Evolutionary conservation across 2,329 filamentous ascomycete genomes (phyloP).

Genomic region (Alternaria viburni): DNA sequence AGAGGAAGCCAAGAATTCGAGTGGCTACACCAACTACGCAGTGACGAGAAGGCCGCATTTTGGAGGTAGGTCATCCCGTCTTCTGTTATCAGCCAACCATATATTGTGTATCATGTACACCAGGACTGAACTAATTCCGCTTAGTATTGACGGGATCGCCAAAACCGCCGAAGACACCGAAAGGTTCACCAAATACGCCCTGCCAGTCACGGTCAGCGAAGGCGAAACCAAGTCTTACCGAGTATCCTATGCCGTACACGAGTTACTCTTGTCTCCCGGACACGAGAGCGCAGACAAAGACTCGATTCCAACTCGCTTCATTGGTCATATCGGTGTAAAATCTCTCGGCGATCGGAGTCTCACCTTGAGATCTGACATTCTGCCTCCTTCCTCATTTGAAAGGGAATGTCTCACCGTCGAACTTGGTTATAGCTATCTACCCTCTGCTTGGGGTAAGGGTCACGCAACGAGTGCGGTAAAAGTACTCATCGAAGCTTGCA

Average conservation of each 20-base stretch:
- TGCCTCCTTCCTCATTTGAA: conserved; percentile 7
- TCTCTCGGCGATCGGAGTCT: conserved; percentile 21
- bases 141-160: conserved; percentile 31
- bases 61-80: conserved; percentile 37
- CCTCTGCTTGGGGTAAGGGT: conserved; percentile 29
- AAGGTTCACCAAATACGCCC: conserved; percentile 15
- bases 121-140: not conserved
- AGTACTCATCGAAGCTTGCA: conserved; percentile 31
- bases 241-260: conserved; percentile 37
- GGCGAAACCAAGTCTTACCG: conserved; percentile 25
- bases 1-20: conserved; percentile 40
- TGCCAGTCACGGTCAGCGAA: conserved; percentile 18
- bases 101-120: not conserved
- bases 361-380: conserved; percentile 17
- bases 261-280: conserved; percentile 13
- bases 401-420: conserved; percentile 28
- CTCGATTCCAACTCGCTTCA: conserved; percentile 12
- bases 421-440: conserved; percentile 31
- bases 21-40: conserved; percentile 44
- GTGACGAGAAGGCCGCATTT: conserved; percentile 34
- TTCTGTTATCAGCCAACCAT: not conserved
- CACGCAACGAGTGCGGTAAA: conserved; percentile 29
- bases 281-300: not conserved
- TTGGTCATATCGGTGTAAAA: conserved; percentile 33
- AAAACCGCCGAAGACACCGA: conserved; percentile 40